Evolutionary conservation across 768 basidiomycete species (phyloP).

Genomic region (Calocera cornea): DNA sequence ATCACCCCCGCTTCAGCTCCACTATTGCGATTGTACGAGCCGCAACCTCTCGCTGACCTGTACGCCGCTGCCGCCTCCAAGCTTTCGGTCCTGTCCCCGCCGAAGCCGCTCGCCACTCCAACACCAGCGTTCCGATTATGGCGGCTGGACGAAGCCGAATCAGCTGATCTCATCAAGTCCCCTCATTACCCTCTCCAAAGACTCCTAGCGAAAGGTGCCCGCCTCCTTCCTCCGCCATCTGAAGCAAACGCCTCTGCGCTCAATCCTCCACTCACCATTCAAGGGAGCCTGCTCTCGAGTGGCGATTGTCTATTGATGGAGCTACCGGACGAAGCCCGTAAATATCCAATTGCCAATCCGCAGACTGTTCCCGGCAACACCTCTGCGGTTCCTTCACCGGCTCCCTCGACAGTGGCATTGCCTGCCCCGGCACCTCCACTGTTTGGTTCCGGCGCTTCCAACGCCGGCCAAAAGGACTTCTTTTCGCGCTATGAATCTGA

Average conservation of each 20-base stretch:
- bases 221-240: neutral
- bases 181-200: neutral
- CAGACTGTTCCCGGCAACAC: neutral
- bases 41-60: neutral
- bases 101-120: neutral
- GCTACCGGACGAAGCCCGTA: neutral
- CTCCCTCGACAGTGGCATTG: neutral
- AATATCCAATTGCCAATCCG: neutral
- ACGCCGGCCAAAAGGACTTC: constrained; percentile 7
- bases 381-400: neutral
- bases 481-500: neutral
- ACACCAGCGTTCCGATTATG: neutral
- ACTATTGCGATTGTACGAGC: neutral
- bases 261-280: neutral
- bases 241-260: neutral
- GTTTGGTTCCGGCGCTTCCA: constrained; percentile 10
- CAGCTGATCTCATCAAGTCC: neutral
- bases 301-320: neutral
- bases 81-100: neutral
- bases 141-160: neutral
- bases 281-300: neutral
- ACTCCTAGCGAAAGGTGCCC: neutral
- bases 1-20: neutral
- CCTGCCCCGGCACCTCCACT: neutral
- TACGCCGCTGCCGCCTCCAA: neutral